Percentiles rank a stretch among this genome's conserved stretches.
These are phyloP conservation scores for Bremia lactucae DNA, from an alignment of 352 stramenopile species.

Conservation along the genomic window DNA sequence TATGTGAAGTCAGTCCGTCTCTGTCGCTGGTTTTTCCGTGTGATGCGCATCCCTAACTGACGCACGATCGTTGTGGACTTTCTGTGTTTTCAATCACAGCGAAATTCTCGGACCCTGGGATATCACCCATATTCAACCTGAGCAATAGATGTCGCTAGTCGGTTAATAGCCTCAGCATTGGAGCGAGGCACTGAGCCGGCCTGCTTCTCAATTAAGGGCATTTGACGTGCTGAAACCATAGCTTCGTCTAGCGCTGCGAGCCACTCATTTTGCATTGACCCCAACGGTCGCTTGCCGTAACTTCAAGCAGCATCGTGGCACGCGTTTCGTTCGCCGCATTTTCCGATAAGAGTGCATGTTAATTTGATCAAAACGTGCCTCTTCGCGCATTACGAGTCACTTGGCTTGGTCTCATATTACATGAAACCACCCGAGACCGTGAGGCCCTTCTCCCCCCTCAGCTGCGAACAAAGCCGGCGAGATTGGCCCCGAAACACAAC, in stretches of 20 bases:
- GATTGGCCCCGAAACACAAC: not conserved
- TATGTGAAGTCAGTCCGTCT: slow-evolving; percentile 22
- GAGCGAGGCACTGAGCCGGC: too few species aligned
- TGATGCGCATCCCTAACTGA: slow-evolving; percentile 14
- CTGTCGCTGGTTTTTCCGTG: not conserved
- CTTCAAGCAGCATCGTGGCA: slow-evolving; percentile 16
- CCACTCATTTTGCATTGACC: slow-evolving; percentile 1
- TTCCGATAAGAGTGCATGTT: too few species aligned
- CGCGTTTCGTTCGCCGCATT: slow-evolving; percentile 22
- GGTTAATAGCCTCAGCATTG: not conserved
- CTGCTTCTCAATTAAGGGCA: too few species aligned
- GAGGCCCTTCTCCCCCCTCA: slow-evolving; percentile 8
- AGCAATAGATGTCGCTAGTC: slow-evolving; percentile 24
- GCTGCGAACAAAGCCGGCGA: not conserved
- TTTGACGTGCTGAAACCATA: not conserved
- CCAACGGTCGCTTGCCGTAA: slow-evolving; percentile 5
- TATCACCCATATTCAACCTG: slow-evolving; percentile 74
- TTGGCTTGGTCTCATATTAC: not conserved
- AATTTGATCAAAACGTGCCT: too few species aligned
- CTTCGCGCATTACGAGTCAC: slow-evolving; percentile 15
- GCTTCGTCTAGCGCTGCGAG: not conserved
- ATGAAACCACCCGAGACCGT: not conserved
- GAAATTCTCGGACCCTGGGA: slow-evolving; percentile 88
- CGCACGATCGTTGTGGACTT: slow-evolving; percentile 9
- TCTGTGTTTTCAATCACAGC: slow-evolving; percentile 20